Evolutionary conservation across 78 protist species (phyloP), one percentile per base, ranked within the genome.

Genomic region (Dictyostelium brefeldianum): DNA sequence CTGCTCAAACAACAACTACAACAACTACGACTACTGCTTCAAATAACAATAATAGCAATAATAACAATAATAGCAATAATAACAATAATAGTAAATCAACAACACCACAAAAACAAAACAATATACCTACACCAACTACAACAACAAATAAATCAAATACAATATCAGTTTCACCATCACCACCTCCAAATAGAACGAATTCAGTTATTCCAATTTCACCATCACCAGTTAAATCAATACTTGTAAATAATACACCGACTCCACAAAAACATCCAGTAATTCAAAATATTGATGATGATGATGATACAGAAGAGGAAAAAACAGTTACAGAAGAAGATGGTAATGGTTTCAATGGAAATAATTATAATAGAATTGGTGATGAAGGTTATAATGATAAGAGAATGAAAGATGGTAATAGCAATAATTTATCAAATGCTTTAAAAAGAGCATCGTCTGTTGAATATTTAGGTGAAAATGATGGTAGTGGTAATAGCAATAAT

Each of bases 261-360:
- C 70, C n/a, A 4, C 70, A 8, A 5, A 11, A 25, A 62, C 10
- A 11, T 62, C 3, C 67, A n/a, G 2, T 20, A 20, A 2, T 20
- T 8, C 11, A 8, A 9, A 27, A 62, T 2, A 36, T 12, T 62
- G 31, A 10, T 62, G 70, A 59, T 59, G 69, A 59, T 22, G 69
- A 62, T 8, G 22, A 11, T 25, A 62, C 70, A 62, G 70, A 62
- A 11, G 2, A 25, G 4, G 70, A 62, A 22, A 36, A 62, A 2
- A 62, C 70, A 18, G 70, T 22, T 62, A n/a, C 70, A 62, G 70
- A 62, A 22, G 69, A 62, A 62, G 4, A 62, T 62, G 70, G 43
- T 36, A 36, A 8, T 62, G 4, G 70, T 62, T 62, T 25, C 27
- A 25, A 11, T 14, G 10, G 8, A 6, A 18, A 59, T 25, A 62